These are phyloP conservation scores for Suillus americanus DNA, from an alignment of 768 basidiomycete genomes.

Conservation along the genomic window DNA sequence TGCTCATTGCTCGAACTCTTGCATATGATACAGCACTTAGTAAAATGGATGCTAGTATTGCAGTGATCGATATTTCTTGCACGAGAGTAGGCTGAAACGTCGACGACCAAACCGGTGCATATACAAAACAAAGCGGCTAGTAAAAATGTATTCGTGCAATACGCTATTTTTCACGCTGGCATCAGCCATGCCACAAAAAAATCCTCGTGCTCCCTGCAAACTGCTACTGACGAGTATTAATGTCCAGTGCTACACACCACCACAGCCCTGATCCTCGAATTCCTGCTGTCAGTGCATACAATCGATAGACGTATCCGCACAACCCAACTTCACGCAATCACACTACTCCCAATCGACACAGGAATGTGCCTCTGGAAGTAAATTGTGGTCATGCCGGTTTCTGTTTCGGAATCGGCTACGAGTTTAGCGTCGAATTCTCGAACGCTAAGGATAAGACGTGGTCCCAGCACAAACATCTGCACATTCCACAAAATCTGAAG, in stretches of 20 bases:
- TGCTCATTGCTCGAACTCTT: background rate
- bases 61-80: background rate
- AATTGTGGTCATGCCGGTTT: background rate
- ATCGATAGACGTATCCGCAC: slow-evolving; percentile 24
- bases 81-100: background rate
- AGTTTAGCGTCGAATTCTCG: background rate
- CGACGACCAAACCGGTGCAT: background rate
- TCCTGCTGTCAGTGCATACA: slow-evolving; percentile 16
- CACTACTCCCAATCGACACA: background rate
- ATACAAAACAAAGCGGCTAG: background rate
- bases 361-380: background rate
- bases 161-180: no score
- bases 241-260: background rate
- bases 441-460: background rate
- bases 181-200: no score
- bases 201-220: no score
- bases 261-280: background rate
- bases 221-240: background rate
- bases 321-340: background rate
- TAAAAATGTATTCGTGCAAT: no score
- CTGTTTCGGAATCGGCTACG: background rate
- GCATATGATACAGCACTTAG: background rate
- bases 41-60: background rate
- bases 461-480: background rate
- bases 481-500: background rate